A percentile compares a stretch with the other conserved stretches of the same genome.
Evolutionary conservation across 2,329 filamentous ascomycete genomes (phyloP).

Genomic region (Thermothelomyces thermophilus): DNA sequence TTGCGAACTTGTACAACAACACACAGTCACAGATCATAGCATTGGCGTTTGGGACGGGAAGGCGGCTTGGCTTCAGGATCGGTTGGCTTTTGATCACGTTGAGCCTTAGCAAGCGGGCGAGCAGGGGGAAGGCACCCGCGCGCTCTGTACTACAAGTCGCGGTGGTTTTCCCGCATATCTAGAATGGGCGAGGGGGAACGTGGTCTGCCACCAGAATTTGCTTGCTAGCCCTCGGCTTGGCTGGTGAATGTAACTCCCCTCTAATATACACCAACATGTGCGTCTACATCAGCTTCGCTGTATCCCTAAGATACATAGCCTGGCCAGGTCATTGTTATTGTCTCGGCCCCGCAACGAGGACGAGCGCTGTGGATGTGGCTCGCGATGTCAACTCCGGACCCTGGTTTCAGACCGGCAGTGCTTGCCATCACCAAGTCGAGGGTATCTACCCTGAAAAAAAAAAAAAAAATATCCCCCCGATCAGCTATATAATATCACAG

Average conservation of each 20-base stretch:
- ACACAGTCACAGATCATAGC: constrained; percentile 17
- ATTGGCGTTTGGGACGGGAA: constrained; percentile 18
- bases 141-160: neutral
- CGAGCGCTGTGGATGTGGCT: too few relatives aligned
- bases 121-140: neutral
- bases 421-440: too few relatives aligned
- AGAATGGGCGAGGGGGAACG: neutral
- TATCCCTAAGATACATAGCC: neutral
- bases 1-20: constrained; percentile 17
- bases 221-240: neutral
- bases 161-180: too few relatives aligned
- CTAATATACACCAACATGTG: constrained; percentile 9
- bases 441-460: too few relatives aligned
- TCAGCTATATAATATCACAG: too few relatives aligned
- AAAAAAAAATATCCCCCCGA: too few relatives aligned
- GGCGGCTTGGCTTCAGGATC: constrained; percentile 6
- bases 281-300: neutral
- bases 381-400: too few relatives aligned
- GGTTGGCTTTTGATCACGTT: constrained; percentile 4
- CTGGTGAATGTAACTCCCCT: constrained; percentile 9
- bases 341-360: too few relatives aligned
- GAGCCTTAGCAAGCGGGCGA: neutral
- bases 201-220: neutral
- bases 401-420: too few relatives aligned
- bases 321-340: neutral